Conservation (phyloP, 1,284 basidiomycete genomes). For the Albatrellus sp. region DNA sequence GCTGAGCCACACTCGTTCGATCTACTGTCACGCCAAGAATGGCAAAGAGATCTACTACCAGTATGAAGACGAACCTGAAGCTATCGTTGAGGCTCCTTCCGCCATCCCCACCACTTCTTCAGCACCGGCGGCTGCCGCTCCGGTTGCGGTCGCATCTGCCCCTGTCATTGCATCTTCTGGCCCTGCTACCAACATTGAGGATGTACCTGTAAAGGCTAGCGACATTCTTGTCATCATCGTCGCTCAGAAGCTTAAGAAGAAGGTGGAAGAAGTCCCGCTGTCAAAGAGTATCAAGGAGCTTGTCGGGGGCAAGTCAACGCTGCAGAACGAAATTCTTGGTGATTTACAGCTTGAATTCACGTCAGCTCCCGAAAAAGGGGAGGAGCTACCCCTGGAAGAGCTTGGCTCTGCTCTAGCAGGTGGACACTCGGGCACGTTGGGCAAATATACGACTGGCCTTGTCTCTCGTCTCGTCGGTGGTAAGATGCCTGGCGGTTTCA, state of each 20-base stretch:
- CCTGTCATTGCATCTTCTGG: constrained; percentile 38
- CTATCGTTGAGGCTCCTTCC: constrained; percentile 29
- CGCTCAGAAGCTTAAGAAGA: constrained; percentile 98
- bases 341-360: constrained; percentile 86
- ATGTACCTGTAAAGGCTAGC: constrained; percentile 84
- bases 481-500: constrained; percentile 99
- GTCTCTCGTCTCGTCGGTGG: constrained; percentile 86
- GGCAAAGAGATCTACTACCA: constrained; percentile 96
- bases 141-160: constrained; percentile 30
- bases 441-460: constrained; percentile 91
- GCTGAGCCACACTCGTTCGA: constrained; percentile 68
- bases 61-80: constrained; percentile 80
- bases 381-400: constrained; percentile 93
- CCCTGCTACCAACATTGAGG: constrained; percentile 69
- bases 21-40: constrained; percentile 92
- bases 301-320: constrained; percentile 94
- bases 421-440: constrained; percentile 79
- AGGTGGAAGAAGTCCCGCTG: constrained; percentile 78
- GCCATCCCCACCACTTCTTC: constrained; percentile 30
- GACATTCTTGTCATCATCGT: constrained; percentile 87
- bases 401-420: constrained; percentile 77
- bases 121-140: constrained; percentile 30
- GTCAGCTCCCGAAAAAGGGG: constrained; percentile 93
- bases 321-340: constrained; percentile 94
- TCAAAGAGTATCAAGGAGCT: constrained; percentile 97